Evolutionary conservation across 129 eudicot genomes (phyloP).

Genomic region (Arctium minus): DNA sequence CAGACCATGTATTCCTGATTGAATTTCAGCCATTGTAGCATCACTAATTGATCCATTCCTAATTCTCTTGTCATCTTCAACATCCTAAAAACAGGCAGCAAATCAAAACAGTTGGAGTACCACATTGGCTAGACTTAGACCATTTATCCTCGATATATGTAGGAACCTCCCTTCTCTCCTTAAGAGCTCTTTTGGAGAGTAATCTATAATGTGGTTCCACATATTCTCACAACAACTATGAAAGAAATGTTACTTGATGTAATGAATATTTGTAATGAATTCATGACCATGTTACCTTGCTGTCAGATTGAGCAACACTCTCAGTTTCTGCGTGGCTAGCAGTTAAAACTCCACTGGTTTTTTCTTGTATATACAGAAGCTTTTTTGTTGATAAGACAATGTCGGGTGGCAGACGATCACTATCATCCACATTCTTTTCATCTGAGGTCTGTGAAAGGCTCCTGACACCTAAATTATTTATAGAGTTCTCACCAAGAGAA

Average conservation of each 20-base stretch:
- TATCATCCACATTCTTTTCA: not conserved
- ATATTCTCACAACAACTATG: not conserved
- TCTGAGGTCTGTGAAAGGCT: conserved; percentile 18
- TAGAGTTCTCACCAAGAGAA: conserved; percentile 12
- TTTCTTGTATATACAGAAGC: conserved; percentile 35
- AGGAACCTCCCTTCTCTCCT: not conserved
- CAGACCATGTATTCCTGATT: conserved; percentile 65
- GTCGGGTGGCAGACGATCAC: conserved; percentile 23
- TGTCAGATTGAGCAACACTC: conserved; percentile 18
- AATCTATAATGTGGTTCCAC: not conserved
- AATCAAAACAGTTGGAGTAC: not conserved
- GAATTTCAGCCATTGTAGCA: conserved; percentile 52
- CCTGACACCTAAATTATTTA: not conserved
- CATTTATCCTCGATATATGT: not conserved
- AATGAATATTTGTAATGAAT: not conserved
- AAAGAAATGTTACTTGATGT: not conserved
- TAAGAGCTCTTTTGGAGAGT: not conserved
- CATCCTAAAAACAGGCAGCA: conserved; percentile 35
- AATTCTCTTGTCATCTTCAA: conserved; percentile 17
- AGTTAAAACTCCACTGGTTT: conserved; percentile 15
- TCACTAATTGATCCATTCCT: conserved; percentile 35
- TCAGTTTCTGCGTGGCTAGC: conserved; percentile 26
- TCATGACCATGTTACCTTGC: conserved; percentile 29
- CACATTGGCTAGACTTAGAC: not conserved
- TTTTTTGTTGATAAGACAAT: conserved; percentile 26